phyloP scores from a whole-genome alignment of 2,329 filamentous ascomycete species.

The Zymoseptoria ardabiliae region DNA sequence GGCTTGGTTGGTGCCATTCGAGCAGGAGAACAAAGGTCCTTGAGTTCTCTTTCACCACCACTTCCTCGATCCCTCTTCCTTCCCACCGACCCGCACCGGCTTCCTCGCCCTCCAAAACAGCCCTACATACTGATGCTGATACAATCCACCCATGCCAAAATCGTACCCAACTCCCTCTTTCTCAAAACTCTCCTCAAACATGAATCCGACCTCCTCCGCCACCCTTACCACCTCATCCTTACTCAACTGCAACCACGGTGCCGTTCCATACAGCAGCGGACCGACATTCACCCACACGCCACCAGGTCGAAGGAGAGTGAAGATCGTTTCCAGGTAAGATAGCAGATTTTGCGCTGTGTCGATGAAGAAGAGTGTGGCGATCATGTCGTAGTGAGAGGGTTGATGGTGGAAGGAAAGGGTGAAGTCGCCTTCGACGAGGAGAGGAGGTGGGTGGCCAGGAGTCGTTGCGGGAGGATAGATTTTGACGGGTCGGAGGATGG shows the following conservation, averaged over 20 bases:
- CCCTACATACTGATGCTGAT: constrained; percentile 7
- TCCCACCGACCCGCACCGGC: not conserved
- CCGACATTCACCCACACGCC: constrained; percentile 83
- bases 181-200: constrained; percentile 5
- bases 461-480: constrained; percentile 2
- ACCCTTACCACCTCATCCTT: constrained; percentile 12
- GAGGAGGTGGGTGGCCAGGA: not conserved
- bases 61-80: not conserved
- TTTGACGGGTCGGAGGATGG: constrained; percentile 20
- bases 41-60: not conserved
- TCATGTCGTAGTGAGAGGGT: constrained; percentile 58
- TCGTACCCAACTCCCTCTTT: constrained; percentile 6
- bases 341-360: constrained; percentile 90
- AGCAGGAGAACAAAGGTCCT: not conserved
- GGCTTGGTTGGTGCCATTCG: not conserved
- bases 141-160: constrained; percentile 3
- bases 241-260: constrained; percentile 13
- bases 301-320: constrained; percentile 63
- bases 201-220: constrained; percentile 13
- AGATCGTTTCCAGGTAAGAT: constrained; percentile 75
- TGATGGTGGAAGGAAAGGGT: constrained; percentile 48
- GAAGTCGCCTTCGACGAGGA: constrained; percentile 31
- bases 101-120: constrained; percentile 10
- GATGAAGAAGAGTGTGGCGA: constrained; percentile 85
- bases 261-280: constrained; percentile 57